Evolutionary conservation across 2,329 filamentous ascomycete genomes (phyloP).

Genomic region (Botrytis tulipae): DNA sequence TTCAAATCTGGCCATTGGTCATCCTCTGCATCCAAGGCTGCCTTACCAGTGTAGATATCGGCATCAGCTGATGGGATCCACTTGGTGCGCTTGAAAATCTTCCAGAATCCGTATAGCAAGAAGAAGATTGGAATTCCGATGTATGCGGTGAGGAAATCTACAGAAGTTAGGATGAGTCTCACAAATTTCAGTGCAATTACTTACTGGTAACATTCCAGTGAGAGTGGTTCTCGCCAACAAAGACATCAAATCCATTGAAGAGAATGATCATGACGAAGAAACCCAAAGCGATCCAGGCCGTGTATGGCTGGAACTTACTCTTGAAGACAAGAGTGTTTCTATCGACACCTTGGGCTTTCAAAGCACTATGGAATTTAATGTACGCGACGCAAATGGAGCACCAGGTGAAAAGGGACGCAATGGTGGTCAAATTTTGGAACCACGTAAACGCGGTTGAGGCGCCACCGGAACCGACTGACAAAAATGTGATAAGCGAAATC

Average conservation of each 20-base stretch:
- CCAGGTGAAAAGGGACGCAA: slow-evolving; percentile 73
- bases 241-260: slow-evolving; percentile 74
- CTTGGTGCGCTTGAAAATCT: slow-evolving; percentile 63
- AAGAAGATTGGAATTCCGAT: slow-evolving; percentile 72
- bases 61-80: slow-evolving; percentile 40
- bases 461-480: slow-evolving; percentile 60
- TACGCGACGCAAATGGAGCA: slow-evolving; percentile 68
- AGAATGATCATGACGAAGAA: slow-evolving; percentile 70
- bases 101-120: slow-evolving; percentile 68
- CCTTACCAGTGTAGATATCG: slow-evolving; percentile 47
- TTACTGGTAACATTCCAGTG: slow-evolving; percentile 62
- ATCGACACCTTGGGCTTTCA: slow-evolving; percentile 66
- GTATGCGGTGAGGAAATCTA: slow-evolving; percentile 72
- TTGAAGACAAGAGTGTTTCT: slow-evolving; percentile 69
- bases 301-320: slow-evolving; percentile 67
- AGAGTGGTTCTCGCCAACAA: slow-evolving; percentile 54
- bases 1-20: slow-evolving; percentile 42
- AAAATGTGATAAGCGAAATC: slow-evolving; percentile 70
- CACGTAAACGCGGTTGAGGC: slow-evolving; percentile 42
- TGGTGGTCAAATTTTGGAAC: slow-evolving; percentile 59
- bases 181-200: slow-evolving; percentile 5
- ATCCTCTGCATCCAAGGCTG: slow-evolving; percentile 46
- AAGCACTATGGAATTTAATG: slow-evolving; percentile 68
- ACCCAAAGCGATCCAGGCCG: slow-evolving; percentile 61
- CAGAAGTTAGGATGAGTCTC: slow-evolving; percentile 54